phyloP scores from a whole-genome alignment of 306 rosid genomes.

The Fragaria vesca region DNA sequence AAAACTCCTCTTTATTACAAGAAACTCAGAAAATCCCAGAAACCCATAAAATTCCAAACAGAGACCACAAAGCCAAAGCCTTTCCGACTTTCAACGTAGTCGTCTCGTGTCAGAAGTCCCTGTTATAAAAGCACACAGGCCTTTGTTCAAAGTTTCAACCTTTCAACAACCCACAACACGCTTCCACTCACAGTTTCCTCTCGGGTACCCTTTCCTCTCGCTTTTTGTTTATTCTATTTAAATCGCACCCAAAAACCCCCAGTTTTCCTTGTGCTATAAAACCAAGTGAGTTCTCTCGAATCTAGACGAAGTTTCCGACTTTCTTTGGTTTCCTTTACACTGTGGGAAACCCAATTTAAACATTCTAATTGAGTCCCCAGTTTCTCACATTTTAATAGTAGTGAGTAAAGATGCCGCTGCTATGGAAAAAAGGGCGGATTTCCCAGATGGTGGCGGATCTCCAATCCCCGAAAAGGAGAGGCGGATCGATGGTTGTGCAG shows the following conservation, averaged over 20 bases:
- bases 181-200: neutral
- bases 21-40: neutral
- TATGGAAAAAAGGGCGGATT: conserved; percentile 74
- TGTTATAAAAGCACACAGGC: neutral
- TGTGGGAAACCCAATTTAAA: neutral
- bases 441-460: conserved; percentile 82
- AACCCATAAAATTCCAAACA: neutral
- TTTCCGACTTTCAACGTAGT: neutral
- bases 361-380: neutral
- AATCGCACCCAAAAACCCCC: neutral
- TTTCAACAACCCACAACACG: conserved; percentile 17
- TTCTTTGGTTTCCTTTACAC: neutral
- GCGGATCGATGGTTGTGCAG: conserved; percentile 68
- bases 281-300: neutral
- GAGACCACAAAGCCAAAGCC: neutral
- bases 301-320: neutral
- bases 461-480: conserved; percentile 64
- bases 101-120: neutral
- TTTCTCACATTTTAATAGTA: neutral
- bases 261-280: conserved; percentile 4
- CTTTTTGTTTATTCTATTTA: neutral
- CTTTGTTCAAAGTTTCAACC: conserved; percentile 5
- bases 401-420: conserved; percentile 58
- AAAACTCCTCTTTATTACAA: neutral
- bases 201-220: neutral